Base-by-base conservation (phyloP, 352 stramenopile genomes). In the Phytophthora pseudosyringae region DNA sequence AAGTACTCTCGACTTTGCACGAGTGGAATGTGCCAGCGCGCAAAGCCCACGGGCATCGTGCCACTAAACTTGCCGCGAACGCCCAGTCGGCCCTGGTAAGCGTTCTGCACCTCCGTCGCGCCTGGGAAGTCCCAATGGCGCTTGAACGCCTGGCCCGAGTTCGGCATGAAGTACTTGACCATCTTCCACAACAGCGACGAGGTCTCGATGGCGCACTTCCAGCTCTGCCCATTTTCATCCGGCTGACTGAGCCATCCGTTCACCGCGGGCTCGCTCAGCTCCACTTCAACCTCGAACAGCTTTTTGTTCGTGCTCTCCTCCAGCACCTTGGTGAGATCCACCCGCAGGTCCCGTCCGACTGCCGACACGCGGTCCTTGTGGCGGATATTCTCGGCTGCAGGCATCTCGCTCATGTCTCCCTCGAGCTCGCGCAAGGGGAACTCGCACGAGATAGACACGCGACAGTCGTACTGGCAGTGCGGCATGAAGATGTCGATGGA, bases 31-130 rank as follows among this genome's bases (percentile, higher is more conserved):
- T 97, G 85, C 74, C 81, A 91, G 33, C 89, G 84, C n/a, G 90
- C 90, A 82, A 97, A 97, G 8, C 92, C 92, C 15, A 97, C 91
- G 7, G 91, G 91, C 89, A 97, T 97, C 8, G 91, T 96, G 1
- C 91, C 91, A 38, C 80, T 86, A 72, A 97, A 97, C 65, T 96
- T 94, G 51, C 80, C 75, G 43, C 84, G 83, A 50, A 85, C 60
- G 35, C 88, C 84, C 28, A 95, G 48, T 10, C 85, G 86, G 1
- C 73, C 68, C 61, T 92, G 82, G 62, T 93, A 96, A 1, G 84
- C 86, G 50, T 94, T 91, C 45, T 93, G 88, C 45, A 94, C 68
- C 54, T 92, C 83, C 3, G 80, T 87, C 9, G 86, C 83, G 11
- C 80, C 84, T 13, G 80, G 15, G 48, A 90, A 89, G 40, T 91